A percentile compares a stretch with the other conserved stretches of the same genome.
phyloP scores from a whole-genome alignment of 2,329 filamentous ascomycete genomes.

The Hymenotorrendiella dingleyae region DNA sequence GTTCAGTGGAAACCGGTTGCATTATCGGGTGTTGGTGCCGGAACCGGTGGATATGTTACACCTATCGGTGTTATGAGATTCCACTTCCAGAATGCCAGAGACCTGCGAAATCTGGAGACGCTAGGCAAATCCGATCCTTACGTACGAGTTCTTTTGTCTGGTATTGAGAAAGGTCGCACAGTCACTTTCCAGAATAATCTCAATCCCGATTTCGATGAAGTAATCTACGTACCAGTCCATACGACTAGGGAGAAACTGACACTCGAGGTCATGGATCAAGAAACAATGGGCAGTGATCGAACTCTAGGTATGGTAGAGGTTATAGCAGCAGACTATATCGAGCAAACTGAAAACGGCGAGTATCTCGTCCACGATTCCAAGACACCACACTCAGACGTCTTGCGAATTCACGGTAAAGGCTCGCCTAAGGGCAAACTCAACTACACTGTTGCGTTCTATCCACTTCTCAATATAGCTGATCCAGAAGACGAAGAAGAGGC shows the following conservation, averaged over 20 bases:
- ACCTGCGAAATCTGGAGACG: slow-evolving; percentile 87
- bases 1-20: slow-evolving; percentile 95
- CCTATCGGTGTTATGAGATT: slow-evolving; percentile 94
- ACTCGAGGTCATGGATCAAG: slow-evolving; percentile 94
- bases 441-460: slow-evolving; percentile 86
- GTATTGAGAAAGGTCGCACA: slow-evolving; percentile 83
- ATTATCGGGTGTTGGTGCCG: slow-evolving; percentile 67
- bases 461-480: slow-evolving; percentile 79
- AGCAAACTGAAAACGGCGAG: slow-evolving; percentile 71
- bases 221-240: slow-evolving; percentile 89
- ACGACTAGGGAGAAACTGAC: slow-evolving; percentile 75
- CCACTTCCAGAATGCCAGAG: slow-evolving; percentile 77
- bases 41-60: slow-evolving; percentile 83
- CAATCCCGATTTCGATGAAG: slow-evolving; percentile 91
- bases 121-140: slow-evolving; percentile 98
- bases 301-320: slow-evolving; percentile 78
- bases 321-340: slow-evolving; percentile 70
- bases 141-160: slow-evolving; percentile 79
- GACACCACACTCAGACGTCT: slow-evolving; percentile 55
- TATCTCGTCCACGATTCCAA: slow-evolving; percentile 77
- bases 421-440: slow-evolving; percentile 72
- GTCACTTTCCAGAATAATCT: slow-evolving; percentile 96
- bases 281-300: slow-evolving; percentile 86
- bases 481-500: slow-evolving; percentile 75
- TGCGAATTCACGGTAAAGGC: slow-evolving; percentile 69